phyloP scores from a whole-genome alignment of 805 yeast species.

The Barnettozyma siamensis region DNA sequence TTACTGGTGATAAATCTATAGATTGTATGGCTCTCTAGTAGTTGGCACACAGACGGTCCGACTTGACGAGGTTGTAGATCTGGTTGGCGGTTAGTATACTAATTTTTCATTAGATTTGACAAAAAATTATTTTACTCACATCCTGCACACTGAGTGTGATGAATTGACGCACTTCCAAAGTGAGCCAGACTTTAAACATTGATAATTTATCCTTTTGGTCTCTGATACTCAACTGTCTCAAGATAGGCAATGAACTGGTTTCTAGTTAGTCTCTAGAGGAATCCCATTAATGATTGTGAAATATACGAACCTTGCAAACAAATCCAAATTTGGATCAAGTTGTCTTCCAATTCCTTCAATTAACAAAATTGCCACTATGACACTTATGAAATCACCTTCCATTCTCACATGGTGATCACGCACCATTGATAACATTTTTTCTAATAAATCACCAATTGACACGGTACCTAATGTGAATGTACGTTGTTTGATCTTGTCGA shows the following conservation, averaged over 20 bases:
- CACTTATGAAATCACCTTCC: constrained; percentile 96
- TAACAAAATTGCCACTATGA: constrained; percentile 85
- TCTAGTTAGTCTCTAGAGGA: constrained; percentile 22
- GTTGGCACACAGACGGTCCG: too few species aligned
- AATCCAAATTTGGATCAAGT: constrained; percentile 85
- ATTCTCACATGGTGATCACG: constrained; percentile 90
- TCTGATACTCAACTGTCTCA: constrained; percentile 67
- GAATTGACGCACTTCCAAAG: constrained; percentile 82
- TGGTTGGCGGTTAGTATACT: too few species aligned
- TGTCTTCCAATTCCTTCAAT: constrained; percentile 95
- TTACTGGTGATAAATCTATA: too few species aligned
- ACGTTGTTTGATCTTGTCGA: constrained; percentile 71
- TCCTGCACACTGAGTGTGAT: constrained; percentile 79
- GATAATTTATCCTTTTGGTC: constrained; percentile 64
- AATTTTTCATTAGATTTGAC: too few species aligned
- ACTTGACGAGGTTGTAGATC: too few species aligned
- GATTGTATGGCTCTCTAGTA: too few species aligned
- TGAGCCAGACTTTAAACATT: constrained; percentile 88
- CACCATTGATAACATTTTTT: constrained; percentile 86
- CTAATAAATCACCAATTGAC: constrained; percentile 85
- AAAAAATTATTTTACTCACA: constrained; percentile 35
- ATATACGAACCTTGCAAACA: constrained; percentile 91
- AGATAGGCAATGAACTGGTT: constrained; percentile 29
- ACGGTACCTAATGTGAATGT: constrained; percentile 92
- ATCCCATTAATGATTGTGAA: constrained; percentile 31